phyloP scores from a whole-genome alignment of 2,329 filamentous ascomycete species.

The Trichoderma asperellum region DNA sequence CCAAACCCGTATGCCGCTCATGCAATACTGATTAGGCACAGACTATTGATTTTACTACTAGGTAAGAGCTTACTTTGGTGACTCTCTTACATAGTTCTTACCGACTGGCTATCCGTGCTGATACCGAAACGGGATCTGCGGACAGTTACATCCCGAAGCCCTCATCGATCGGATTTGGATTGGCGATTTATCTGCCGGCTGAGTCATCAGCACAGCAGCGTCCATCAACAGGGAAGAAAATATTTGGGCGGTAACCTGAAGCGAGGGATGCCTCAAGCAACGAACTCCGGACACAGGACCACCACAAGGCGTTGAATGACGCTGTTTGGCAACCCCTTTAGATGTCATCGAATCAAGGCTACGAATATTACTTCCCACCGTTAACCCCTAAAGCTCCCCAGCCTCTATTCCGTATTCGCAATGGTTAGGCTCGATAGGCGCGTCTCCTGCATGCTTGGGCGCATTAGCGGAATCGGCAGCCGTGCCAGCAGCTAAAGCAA shows the following conservation, averaged over 20 bases:
- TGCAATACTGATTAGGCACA: too few species aligned
- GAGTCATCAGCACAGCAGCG: neutral
- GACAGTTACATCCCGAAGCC: neutral
- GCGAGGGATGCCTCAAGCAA: neutral
- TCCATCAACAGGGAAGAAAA: neutral
- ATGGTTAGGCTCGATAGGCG: neutral
- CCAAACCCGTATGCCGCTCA: neutral
- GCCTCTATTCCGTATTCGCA: conserved; percentile 20
- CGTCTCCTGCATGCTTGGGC: neutral
- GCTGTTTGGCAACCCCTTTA: neutral
- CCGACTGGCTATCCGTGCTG: neutral
- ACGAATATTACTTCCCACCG: neutral
- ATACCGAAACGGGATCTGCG: neutral
- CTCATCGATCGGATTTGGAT: neutral
- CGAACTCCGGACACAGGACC: neutral
- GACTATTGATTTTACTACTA: neutral
- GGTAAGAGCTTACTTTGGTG: neutral
- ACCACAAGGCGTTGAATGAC: neutral
- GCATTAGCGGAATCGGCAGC: conserved; percentile 6
- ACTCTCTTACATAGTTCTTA: neutral
- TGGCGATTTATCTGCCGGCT: neutral
- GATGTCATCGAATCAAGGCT: neutral
- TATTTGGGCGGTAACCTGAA: neutral
- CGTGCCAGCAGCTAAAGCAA: neutral
- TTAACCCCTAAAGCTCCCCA: conserved; percentile 4